Evolutionary conservation across 768 basidiomycete species (phyloP).

Genomic region (Cubamyces lactineus): DNA sequence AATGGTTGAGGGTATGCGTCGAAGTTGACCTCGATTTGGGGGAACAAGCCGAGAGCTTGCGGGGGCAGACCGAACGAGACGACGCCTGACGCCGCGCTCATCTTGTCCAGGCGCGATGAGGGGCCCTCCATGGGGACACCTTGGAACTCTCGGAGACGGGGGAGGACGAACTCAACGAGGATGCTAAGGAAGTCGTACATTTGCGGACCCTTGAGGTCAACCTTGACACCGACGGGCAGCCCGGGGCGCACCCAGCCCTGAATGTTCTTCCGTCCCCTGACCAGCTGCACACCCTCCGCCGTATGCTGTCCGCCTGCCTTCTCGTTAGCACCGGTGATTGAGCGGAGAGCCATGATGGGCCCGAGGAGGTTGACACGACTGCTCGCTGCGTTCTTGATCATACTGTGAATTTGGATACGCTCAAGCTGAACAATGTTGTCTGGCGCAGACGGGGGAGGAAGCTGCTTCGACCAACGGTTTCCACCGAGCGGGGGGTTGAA

Average conservation of each 20-base stretch:
- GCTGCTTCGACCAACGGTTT: slow-evolving; percentile 64
- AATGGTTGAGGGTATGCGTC: slow-evolving; percentile 85
- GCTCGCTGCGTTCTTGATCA: slow-evolving; percentile 77
- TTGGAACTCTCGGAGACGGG: slow-evolving; percentile 86
- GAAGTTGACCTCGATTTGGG: slow-evolving; percentile 92
- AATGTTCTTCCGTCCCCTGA: slow-evolving; percentile 65
- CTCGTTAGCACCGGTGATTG: slow-evolving; percentile 82
- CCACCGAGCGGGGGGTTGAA: slow-evolving; percentile 78
- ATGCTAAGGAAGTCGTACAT: slow-evolving; percentile 95
- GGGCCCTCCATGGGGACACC: slow-evolving; percentile 82
- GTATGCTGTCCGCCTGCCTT: slow-evolving; percentile 72
- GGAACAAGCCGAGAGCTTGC: slow-evolving; percentile 86
- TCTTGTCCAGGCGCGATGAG: slow-evolving; percentile 68
- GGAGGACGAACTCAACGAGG: slow-evolving; percentile 93
- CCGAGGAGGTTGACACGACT: slow-evolving; percentile 77
- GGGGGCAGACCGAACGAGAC: slow-evolving; percentile 88
- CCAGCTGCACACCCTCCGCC: slow-evolving; percentile 78
- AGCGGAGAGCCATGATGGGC: slow-evolving; percentile 86
- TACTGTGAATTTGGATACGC: slow-evolving; percentile 82
- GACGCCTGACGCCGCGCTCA: slow-evolving; percentile 82
- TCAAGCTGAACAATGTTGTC: slow-evolving; percentile 78
- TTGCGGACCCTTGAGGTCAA: slow-evolving; percentile 84
- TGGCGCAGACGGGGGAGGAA: slow-evolving; percentile 64
- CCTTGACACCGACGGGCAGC: slow-evolving; percentile 84
- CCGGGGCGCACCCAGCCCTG: slow-evolving; percentile 86